Evolutionary conservation across 257 asterid species (phyloP).

Genomic region (Solanum ossicruentum): DNA sequence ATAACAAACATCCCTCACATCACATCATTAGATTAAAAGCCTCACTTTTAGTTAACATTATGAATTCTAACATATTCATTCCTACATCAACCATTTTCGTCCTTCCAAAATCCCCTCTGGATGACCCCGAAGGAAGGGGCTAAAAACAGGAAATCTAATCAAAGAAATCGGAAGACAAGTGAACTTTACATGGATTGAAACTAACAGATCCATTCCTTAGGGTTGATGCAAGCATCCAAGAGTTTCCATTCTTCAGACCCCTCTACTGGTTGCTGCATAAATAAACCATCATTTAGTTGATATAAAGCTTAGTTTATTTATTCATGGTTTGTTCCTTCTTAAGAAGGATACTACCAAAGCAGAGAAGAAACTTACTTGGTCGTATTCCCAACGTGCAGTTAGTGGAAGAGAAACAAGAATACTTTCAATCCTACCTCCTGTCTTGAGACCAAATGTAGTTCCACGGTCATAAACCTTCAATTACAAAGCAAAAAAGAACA

Average conservation of each 20-base stretch:
- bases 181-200: background rate
- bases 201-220: conserved; percentile 77
- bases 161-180: background rate
- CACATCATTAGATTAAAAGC: background rate
- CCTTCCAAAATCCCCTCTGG: background rate
- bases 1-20: background rate
- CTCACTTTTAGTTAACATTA: background rate
- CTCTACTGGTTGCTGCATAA: conserved; percentile 83
- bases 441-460: conserved; percentile 73
- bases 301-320: background rate
- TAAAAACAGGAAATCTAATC: background rate
- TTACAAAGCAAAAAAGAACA: background rate
- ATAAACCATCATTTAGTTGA: background rate
- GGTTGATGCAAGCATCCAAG: conserved; percentile 93
- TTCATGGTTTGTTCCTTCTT: background rate
- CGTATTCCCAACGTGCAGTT: conserved; percentile 90
- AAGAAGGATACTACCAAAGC: background rate
- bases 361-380: conserved; percentile 49
- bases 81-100: background rate
- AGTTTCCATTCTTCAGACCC: conserved; percentile 96
- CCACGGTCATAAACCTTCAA: conserved; percentile 95
- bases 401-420: conserved; percentile 96
- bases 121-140: background rate
- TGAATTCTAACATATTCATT: background rate
- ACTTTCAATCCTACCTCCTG: conserved; percentile 90